Conservation (phyloP, 352 stramenopile genomes). For the Pythium folliculosum region DNA sequence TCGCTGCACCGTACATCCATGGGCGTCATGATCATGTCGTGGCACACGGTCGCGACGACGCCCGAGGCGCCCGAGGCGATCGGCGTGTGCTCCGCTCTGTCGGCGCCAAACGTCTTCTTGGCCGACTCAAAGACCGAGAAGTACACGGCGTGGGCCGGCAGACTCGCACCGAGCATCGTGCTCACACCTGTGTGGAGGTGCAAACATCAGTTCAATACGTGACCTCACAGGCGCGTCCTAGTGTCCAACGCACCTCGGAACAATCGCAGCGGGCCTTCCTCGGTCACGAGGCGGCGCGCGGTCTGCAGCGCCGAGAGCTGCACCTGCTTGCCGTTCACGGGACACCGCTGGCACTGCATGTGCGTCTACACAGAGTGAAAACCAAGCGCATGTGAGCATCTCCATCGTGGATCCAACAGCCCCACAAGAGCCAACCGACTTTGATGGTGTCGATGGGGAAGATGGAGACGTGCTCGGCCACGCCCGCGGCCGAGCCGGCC, state of each 20-base stretch:
- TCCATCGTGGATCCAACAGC: background rate
- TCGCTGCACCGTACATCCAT: slow-evolving; percentile 86
- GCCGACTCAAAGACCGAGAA: slow-evolving; percentile 93
- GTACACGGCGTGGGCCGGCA: slow-evolving; percentile 95
- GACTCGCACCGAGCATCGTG: slow-evolving; percentile 97
- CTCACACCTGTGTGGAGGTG: slow-evolving; percentile 76
- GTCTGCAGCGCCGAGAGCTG: slow-evolving; percentile 67
- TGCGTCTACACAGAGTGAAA: slow-evolving; percentile 79
- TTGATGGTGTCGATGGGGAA: slow-evolving; percentile 95
- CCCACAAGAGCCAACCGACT: slow-evolving; percentile 24
- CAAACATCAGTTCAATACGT: background rate
- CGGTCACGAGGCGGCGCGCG: slow-evolving; percentile 53
- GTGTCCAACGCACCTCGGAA: slow-evolving; percentile 76
- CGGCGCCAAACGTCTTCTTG: slow-evolving; percentile 82
- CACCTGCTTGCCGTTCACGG: slow-evolving; percentile 60
- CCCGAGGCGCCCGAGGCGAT: slow-evolving; percentile 87
- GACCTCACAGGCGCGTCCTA: background rate
- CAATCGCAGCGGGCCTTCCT: slow-evolving; percentile 83
- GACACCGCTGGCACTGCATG: slow-evolving; percentile 92
- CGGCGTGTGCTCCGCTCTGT: slow-evolving; percentile 67
- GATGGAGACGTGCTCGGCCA: slow-evolving; percentile 97
- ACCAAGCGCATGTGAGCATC: background rate
- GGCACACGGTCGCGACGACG: slow-evolving; percentile 93
- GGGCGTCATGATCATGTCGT: slow-evolving; percentile 98
- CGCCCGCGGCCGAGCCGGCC: slow-evolving; percentile 93